A percentile compares a stretch with the other conserved stretches of the same genome.
These are phyloP conservation scores for Krasilnikovozyma curviuscula DNA, from an alignment of 768 basidiomycete species.

Conservation along the genomic window DNA sequence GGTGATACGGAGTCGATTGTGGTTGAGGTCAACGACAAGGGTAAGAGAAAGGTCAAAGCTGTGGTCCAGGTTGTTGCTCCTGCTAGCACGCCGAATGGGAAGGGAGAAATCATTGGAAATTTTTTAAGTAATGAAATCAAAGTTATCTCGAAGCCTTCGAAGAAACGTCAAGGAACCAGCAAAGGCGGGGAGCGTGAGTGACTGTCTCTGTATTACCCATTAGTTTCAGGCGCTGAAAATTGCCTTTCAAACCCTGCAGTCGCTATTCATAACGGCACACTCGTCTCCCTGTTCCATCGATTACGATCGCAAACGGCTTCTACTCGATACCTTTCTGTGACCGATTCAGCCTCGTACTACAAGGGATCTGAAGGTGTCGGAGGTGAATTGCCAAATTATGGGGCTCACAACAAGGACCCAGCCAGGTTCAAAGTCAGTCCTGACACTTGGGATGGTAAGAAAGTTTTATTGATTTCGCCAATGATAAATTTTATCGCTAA, in stretches of 20 bases:
- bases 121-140: constrained; percentile 93
- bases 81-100: constrained; percentile 45
- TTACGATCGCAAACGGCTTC: constrained; percentile 85
- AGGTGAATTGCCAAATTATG: background rate
- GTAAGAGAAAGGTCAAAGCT: constrained; percentile 87
- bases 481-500: background rate
- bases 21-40: no score
- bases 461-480: background rate
- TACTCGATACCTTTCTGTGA: constrained; percentile 86
- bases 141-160: constrained; percentile 94
- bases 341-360: constrained; percentile 78
- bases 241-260: constrained; percentile 37
- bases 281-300: constrained; percentile 89
- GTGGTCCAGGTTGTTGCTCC: constrained; percentile 65
- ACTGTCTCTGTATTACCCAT: background rate
- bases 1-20: no score
- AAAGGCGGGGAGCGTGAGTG: background rate
- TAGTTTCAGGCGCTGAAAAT: background rate
- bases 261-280: constrained; percentile 87
- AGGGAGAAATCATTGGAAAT: constrained; percentile 57
- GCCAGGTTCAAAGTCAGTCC: constrained; percentile 25
- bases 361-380: constrained; percentile 71
- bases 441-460: constrained; percentile 21
- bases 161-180: constrained; percentile 38
- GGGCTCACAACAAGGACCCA: background rate